Base-by-base conservation (phyloP, 139 green algal genomes). In the Microglena sp. region DNA sequence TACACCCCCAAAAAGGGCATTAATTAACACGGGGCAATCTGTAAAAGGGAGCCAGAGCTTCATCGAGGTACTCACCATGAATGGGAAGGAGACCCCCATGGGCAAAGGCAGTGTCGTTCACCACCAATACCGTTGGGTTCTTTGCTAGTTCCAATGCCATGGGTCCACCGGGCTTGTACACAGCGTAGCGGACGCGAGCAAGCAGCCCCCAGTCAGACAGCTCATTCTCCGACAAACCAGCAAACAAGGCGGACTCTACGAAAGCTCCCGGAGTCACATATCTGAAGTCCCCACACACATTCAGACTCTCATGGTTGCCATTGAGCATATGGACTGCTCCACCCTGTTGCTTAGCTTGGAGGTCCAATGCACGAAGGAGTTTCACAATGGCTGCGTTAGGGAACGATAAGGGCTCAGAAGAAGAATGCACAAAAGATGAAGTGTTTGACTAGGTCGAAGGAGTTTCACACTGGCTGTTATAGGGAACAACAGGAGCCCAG, bases 21-120 rank as follows among this genome's bases (percentile, higher is more conserved):
- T n/a, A n/a, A n/a, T n/a, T n/a, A n/a, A n/a, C n/a, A n/a, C n/a
- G n/a, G n/a, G n/a, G n/a, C n/a, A n/a, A n/a, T n/a, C n/a, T n/a
- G n/a, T n/a, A n/a, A n/a, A n/a, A n/a, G n/a, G n/a, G n/a, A n/a
- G n/a, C n/a, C n/a, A n/a, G n/a, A n/a, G n/a, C n/a, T n/a, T n/a
- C n/a, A n/a, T n/a, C n/a, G n/a, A n/a, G n/a, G n/a, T n/a, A 56
- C 82, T 64, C 45, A 89, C 82, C 84, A 68, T 97, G 92, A 27
- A 82, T 77, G 0, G 88, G 88, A 33, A 97, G 66, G 40, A 96
- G 68, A 26, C 88, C 90, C 4, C 90, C 90, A 69, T 96, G 90
- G 32, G 84, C 90, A 80, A 96, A 96, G 8, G 90, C 82, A 7
- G 90, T 90, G 71, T 95, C 87, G 62, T 95, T 95, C 3, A 96